Evolutionary conservation across 805 yeast genomes (phyloP), one percentile per base, ranked within the genome.

Genomic region (Candida sphagnicola): DNA sequence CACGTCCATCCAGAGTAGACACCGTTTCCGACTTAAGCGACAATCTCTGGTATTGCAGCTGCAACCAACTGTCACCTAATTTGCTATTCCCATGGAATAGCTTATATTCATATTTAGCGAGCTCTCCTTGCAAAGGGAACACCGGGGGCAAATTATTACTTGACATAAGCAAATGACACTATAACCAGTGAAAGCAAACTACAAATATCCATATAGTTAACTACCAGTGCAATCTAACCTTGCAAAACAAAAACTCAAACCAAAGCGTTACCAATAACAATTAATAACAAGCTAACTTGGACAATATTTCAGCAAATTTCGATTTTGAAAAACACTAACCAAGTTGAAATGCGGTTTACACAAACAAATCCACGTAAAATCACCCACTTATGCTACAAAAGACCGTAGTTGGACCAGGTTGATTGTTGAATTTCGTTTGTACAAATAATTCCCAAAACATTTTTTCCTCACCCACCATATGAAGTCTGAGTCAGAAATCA

Each of bases 11-110:
- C n/a, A 5, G 23, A 16, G 19, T 19, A n/a, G 23, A 15, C 14
- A 25, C 18, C 8, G 29, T 26, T 3, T 18, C 28, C 2, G 39
- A 15, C 26, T 35, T 21, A 33, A 57, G 39, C 23, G 59, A 51
- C 23, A 60, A 46, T 35, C 50, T 51, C 35, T 57, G 55, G 41
- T 53, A 59, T 32, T 56, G 54, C 18, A 48, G 53, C 18, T 57
- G 59, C 29, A 58, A 48, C 63, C 68, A 62, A 14, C 46, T 40
- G 29, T 61, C 69, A 13, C 60, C 45, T 34, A 67, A 47, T 39
- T 57, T 62, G 26, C 58, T 61, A 28, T 41, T 35, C 12, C 70
- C 62, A 35, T 65, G 60, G 17, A 37, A 41, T 25, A 61, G 44
- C 18, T 53, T 54, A 38, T 54, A 65, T 40, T 66, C 72, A 45